phyloP scores from a whole-genome alignment of 495 filamentous ascomycete genomes.

The Lophiostoma macrostomum region DNA sequence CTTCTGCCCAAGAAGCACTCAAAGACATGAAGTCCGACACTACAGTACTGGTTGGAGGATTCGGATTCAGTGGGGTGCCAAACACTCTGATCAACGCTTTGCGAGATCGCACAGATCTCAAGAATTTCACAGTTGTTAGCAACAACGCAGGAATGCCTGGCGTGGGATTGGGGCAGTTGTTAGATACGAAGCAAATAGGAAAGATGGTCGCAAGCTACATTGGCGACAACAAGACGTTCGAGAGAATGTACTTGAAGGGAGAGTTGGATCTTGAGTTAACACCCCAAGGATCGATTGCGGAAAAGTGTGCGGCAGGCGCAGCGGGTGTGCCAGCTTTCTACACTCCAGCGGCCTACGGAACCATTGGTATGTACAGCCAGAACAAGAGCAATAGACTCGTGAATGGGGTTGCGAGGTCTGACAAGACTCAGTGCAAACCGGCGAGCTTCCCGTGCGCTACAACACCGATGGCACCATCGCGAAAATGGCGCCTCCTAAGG shows the following conservation, averaged over 20 bases:
- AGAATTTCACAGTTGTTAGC: constrained; percentile 26
- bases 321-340: constrained; percentile 90
- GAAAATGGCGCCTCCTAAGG: constrained; percentile 69
- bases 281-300: constrained; percentile 85
- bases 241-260: constrained; percentile 82
- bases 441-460: constrained; percentile 76
- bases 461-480: constrained; percentile 75
- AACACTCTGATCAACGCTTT: constrained; percentile 33
- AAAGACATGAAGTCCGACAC: constrained; percentile 27
- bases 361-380: constrained; percentile 19
- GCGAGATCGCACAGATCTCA: constrained; percentile 28
- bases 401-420: background rate
- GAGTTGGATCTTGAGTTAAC: constrained; percentile 85
- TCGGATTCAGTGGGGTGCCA: constrained; percentile 29
- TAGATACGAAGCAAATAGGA: constrained; percentile 63
- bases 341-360: constrained; percentile 65
- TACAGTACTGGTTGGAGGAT: constrained; percentile 29
- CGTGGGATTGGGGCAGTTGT: constrained; percentile 22
- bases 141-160: constrained; percentile 34
- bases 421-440: constrained; percentile 77
- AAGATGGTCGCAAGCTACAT: constrained; percentile 93
- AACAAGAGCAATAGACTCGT: background rate
- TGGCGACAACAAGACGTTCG: constrained; percentile 90
- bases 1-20: constrained; percentile 28
- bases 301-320: constrained; percentile 83